Conservation (phyloP, 129 eudicot genomes). For the Chrysanthemum lavandulifolium region DNA sequence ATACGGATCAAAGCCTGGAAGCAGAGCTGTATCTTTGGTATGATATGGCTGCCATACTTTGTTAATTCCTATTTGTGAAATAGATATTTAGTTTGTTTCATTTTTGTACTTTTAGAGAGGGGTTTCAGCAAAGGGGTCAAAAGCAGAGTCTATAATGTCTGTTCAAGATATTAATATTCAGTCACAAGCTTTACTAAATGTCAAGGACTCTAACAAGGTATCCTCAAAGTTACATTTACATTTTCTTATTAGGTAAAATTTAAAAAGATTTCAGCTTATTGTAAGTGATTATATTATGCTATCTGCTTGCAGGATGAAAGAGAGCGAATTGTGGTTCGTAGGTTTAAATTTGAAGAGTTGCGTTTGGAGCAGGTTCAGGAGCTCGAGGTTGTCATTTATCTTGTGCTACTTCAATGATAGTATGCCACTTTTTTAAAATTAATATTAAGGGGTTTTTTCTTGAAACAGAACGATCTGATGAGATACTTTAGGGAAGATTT, state of each 20-base stretch:
- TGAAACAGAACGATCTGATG: slow-evolving; percentile 74
- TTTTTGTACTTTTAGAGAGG: slow-evolving; percentile 48
- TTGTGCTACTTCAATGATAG: not conserved
- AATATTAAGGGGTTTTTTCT: not conserved
- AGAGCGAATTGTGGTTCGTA: slow-evolving; percentile 88
- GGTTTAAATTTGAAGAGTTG: slow-evolving; percentile 91
- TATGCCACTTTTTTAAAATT: not conserved
- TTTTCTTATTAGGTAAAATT: not conserved
- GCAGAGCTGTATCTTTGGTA: slow-evolving; percentile 71
- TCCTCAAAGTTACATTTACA: not conserved
- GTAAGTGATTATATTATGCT: slow-evolving; percentile 5
- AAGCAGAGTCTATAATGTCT: slow-evolving; percentile 75
- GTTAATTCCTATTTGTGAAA: not conserved
- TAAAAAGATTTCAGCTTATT: not conserved
- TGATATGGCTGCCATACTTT: slow-evolving; percentile 17
- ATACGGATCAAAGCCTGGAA: slow-evolving; percentile 60
- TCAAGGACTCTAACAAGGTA: slow-evolving; percentile 96
- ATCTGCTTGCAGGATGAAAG: slow-evolving; percentile 78
- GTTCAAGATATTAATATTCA: slow-evolving; percentile 84
- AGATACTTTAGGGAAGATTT: slow-evolving; percentile 93
- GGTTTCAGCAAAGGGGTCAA: slow-evolving; percentile 59
- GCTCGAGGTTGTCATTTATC: slow-evolving; percentile 67
- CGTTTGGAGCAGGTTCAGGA: slow-evolving; percentile 97
- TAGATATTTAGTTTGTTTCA: slow-evolving; percentile 15
- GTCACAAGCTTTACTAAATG: slow-evolving; percentile 78